Base-by-base conservation (phyloP, 2,329 filamentous ascomycete genomes). In the Colletotrichum sansevieriae region DNA sequence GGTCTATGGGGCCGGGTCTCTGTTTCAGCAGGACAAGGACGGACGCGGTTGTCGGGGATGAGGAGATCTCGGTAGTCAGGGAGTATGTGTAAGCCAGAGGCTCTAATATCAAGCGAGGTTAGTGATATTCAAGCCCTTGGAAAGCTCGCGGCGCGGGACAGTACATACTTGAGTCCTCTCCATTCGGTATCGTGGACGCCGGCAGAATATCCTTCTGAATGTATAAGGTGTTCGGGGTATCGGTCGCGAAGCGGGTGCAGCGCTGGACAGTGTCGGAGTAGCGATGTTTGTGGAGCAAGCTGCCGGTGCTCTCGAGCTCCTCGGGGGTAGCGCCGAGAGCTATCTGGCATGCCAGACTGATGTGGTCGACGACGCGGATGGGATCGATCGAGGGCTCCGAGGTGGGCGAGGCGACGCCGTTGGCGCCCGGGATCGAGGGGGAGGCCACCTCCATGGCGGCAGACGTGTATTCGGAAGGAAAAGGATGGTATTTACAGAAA, bases 231-330 rank as follows among this genome's bases (percentile, higher is more conserved):
- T 91, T 90, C 82, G 97, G 94, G 67, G 92, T 87, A 81, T 99
- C 97, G 70, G 90, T 90, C 67, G 94, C 94, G 81, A 98, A 98
- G 75, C 95, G 91, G 73, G 90, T 90, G 80, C 95, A 98, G 83
- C 94, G 89, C 77, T 94, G 90, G 65, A 97, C 83, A 7, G 96
- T 98, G 75, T 98, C 95, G 62, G 86, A 83, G 73, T 93, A 88
- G 73, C 87, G 88, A 65, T 85, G 81, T 75, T 90, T 85, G 67
- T 94, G 94, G 71, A 99, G 85, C 80, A 99, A 84, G 83, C 93
- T 98, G 71, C 93, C 94, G 15, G 90, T 83, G 72, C 88, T 88
- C 78, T 95, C 90, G 63, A 99, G 88, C 77, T 99, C 95, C 71
- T 89, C 85, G 76, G 90, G 89, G 65, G 88, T 88, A 74, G 93